These are phyloP conservation scores for Aristolochia contorta DNA, from an alignment of 164 flowering plant species.

Conservation along the genomic window DNA sequence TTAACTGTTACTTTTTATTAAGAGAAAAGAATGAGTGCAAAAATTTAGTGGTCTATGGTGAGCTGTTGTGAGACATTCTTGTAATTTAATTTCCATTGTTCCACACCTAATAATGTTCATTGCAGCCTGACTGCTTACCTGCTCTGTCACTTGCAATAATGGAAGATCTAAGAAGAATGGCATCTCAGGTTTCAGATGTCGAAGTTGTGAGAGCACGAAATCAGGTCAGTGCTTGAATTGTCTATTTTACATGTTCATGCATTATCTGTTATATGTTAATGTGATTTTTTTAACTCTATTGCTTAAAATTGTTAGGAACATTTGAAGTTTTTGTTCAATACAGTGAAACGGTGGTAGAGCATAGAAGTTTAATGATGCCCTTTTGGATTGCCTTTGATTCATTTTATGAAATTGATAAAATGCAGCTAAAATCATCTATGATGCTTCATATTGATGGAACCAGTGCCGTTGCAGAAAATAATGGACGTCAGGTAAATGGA, in stretches of 20 bases:
- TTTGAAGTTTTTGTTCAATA: neutral
- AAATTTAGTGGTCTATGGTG: too few species aligned
- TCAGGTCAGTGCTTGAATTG: constrained; percentile 8
- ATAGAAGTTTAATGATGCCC: too few species aligned
- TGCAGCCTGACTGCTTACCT: constrained; percentile 14
- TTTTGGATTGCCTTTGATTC: too few species aligned
- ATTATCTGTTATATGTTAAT: too few species aligned
- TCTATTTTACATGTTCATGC: neutral
- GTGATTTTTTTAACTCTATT: too few species aligned
- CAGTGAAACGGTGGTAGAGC: too few species aligned
- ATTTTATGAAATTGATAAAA: too few species aligned
- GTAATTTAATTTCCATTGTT: neutral
- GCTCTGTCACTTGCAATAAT: constrained; percentile 13
- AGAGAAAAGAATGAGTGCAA: too few species aligned
- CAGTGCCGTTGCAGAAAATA: constrained; percentile 81
- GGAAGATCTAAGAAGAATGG: constrained; percentile 13
- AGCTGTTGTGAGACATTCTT: neutral
- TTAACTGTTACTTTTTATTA: too few species aligned
- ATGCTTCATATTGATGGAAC: constrained; percentile 78
- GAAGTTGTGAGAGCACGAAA: constrained; percentile 17
- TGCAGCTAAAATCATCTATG: constrained; percentile 76
- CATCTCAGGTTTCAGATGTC: constrained; percentile 10
- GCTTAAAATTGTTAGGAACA: too few species aligned
- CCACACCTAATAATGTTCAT: neutral
- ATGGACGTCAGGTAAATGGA: constrained; percentile 74